Evolutionary conservation across 441 rosid species (phyloP).

Genomic region (Mallotus repandus): DNA sequence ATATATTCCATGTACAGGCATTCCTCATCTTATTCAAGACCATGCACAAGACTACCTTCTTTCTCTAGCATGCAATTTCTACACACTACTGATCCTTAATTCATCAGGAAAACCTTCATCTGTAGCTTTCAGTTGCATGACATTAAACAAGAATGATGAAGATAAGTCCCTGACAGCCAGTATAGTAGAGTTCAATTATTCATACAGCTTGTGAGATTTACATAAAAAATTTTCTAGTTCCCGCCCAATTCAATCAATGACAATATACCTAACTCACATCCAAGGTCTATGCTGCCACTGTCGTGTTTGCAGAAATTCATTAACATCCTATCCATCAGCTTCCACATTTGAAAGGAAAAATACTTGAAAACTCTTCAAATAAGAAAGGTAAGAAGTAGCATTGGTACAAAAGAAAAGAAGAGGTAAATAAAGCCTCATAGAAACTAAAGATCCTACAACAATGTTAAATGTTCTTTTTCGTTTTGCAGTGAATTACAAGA

Average conservation of each 20-base stretch:
- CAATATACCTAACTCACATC: neutral
- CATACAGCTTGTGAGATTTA: neutral
- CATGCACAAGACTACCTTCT: neutral
- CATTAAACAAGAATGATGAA: too few species aligned
- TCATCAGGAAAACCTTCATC: too few species aligned
- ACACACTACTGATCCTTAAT: too few species aligned
- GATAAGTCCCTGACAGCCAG: too few species aligned
- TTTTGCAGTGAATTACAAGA: neutral
- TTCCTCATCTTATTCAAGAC: neutral
- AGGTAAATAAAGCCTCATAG: neutral
- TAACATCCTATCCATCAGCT: neutral
- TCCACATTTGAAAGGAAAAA: too few species aligned
- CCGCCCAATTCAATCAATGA: neutral
- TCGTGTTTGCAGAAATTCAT: neutral
- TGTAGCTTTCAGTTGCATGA: too few species aligned
- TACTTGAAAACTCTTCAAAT: too few species aligned
- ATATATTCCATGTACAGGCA: neutral
- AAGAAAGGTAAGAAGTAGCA: too few species aligned
- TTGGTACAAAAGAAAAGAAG: neutral
- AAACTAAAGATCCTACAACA: neutral
- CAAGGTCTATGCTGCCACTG: neutral
- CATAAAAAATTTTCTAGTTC: neutral
- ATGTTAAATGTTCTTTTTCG: neutral
- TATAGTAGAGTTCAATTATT: too few species aligned
- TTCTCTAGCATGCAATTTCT: neutral